Evolutionary conservation across 176 grass and related monocot species (phyloP), one percentile per base, ranked within the genome.

Genomic region (Puya raimondii): DNA sequence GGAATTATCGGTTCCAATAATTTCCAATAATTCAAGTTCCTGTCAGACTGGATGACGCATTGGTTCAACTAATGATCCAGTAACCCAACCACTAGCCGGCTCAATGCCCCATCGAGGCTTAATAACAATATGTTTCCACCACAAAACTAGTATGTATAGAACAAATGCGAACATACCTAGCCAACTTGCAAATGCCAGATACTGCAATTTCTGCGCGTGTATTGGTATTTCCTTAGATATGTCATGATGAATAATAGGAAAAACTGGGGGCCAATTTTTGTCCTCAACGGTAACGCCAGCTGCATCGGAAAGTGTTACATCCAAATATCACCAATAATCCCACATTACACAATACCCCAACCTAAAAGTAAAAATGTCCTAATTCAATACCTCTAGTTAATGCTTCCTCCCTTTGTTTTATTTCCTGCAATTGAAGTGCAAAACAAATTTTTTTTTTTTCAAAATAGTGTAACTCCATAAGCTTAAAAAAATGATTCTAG

Each of bases 181-280:
- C 92, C 86, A 96, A 75, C 81, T 92, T 71, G 88, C 88, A 92
- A 96, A 96, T 71, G 88, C 86, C 18, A 83, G 67, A 23, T 96
- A 92, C 69, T 92, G 92, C 74, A 96, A 64, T 47, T 79, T 89
- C 50, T 92, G 86, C 68, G 84, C 86, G 74, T 92, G 88, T 64
- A 91, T 78, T 65, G 88, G 92, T 79, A 96, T 96, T 85, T 92
- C 92, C 12, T 57, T 85, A 47, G 79, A 63, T 78, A 96, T 87
- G 61, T 96, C 88, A 81, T 96, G 88, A 77, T 96, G 88, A 73
- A 96, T 92, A 66, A 96, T 68, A 12, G 92, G 92, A 64, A 83
- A 96, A 73, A 87, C 72, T n/a, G 82, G 76, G 3, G 92, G 92
- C 88, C 88, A 96, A 58, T 89, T 96, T 73, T 89, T 89, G 33